These are phyloP conservation scores for Podaxis pistillaris DNA, from an alignment of 768 basidiomycete genomes.

Conservation along the genomic window DNA sequence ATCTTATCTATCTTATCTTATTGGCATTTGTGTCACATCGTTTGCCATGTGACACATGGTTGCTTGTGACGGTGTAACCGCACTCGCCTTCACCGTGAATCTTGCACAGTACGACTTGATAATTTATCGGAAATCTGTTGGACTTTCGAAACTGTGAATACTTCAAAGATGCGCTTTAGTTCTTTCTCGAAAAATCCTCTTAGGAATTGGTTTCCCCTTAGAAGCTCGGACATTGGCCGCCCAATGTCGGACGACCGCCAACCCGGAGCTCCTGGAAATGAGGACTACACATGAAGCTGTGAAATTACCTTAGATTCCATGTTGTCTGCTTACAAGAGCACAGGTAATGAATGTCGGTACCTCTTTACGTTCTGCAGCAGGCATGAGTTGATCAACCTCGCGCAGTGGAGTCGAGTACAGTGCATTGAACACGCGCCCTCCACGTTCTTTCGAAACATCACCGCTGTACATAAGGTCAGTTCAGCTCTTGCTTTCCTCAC, in stretches of 20 bases:
- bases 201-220: too few relatives aligned
- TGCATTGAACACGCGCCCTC: background rate
- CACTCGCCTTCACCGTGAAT: too few relatives aligned
- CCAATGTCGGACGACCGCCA: background rate
- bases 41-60: too few relatives aligned
- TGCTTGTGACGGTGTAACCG: too few relatives aligned
- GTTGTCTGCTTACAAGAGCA: background rate
- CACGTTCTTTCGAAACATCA: constrained; percentile 11
- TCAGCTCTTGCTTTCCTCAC: constrained; percentile 1
- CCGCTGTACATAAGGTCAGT: background rate
- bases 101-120: too few relatives aligned
- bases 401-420: background rate
- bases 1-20: too few relatives aligned
- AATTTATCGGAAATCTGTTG: too few relatives aligned
- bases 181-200: too few relatives aligned
- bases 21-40: too few relatives aligned
- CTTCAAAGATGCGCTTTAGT: too few relatives aligned
- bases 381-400: background rate
- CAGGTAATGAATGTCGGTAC: background rate
- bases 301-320: background rate
- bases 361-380: background rate
- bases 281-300: background rate
- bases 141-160: too few relatives aligned
- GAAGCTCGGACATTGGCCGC: too few relatives aligned
- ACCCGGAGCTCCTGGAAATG: background rate